Conservation (phyloP, 805 yeast species). For the Saturnispora hagleri region DNA sequence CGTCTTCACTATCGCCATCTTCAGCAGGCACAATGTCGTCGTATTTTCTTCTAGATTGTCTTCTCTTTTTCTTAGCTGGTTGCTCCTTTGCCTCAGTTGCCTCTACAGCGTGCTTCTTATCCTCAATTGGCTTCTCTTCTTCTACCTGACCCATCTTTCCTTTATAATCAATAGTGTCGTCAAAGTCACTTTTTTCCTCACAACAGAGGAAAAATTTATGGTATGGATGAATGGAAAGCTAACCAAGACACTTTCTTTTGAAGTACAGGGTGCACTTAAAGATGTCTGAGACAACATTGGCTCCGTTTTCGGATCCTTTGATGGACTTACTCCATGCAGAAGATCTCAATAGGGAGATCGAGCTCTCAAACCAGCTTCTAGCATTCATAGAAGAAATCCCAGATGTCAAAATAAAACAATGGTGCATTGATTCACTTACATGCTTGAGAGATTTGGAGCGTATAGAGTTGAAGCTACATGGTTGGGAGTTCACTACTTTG, state of each 20-base stretch:
- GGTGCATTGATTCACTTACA: conserved; percentile 39
- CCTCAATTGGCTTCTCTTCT: not conserved
- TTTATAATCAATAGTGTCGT: too few relatives aligned
- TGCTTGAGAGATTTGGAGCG: conserved; percentile 43
- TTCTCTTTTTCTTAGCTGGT: conserved; percentile 12
- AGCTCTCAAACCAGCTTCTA: conserved; percentile 32
- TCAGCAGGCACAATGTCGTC: conserved; percentile 17
- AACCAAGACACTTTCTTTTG: not conserved
- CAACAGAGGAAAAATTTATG: not conserved
- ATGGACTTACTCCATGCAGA: conserved; percentile 41
- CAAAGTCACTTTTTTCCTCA: not conserved
- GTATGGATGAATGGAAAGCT: not conserved
- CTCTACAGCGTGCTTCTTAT: not conserved
- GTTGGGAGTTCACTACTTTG: conserved; percentile 48
- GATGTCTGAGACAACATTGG: conserved; percentile 7
- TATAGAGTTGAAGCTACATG: conserved; percentile 36
- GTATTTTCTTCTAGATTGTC: conserved; percentile 18
- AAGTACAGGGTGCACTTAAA: too few relatives aligned
- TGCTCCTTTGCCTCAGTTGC: not conserved
- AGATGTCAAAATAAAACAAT: conserved; percentile 36
- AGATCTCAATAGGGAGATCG: conserved; percentile 33
- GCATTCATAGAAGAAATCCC: conserved; percentile 35
- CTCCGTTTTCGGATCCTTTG: conserved; percentile 39
- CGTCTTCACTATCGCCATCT: conserved; percentile 19
- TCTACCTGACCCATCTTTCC: not conserved